phyloP scores from a whole-genome alignment of 192 early-diverging fungal genomes.

The Backusella luteola region DNA sequence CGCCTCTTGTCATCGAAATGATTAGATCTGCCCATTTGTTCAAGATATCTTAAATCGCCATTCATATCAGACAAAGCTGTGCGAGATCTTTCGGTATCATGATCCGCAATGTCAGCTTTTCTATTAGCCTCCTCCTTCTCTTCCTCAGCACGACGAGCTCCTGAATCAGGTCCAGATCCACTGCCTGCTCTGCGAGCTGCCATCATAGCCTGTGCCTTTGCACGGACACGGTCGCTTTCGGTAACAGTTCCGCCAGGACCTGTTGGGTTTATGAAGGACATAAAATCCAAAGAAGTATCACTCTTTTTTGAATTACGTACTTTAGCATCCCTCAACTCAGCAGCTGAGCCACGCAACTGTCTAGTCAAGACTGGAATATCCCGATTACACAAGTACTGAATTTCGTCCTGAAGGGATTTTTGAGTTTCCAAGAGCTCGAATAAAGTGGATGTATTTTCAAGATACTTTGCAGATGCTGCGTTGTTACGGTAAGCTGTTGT shows the following conservation, averaged over 20 bases:
- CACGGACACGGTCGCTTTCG: slow-evolving; percentile 50
- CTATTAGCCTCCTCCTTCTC: slow-evolving; percentile 47
- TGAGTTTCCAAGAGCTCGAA: slow-evolving; percentile 25
- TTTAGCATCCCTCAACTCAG: slow-evolving; percentile 37
- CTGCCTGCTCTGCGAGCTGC: slow-evolving; percentile 49
- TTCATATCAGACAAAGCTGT: slow-evolving; percentile 37
- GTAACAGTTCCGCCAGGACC: slow-evolving; percentile 52
- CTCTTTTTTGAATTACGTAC: slow-evolving; percentile 40
- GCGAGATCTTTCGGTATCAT: slow-evolving; percentile 39
- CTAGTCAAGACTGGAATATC: slow-evolving; percentile 42
- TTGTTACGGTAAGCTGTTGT: neutral
- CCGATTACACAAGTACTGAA: slow-evolving; percentile 39
- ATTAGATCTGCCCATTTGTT: slow-evolving; percentile 6
- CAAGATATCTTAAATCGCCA: slow-evolving; percentile 33
- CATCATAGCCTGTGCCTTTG: slow-evolving; percentile 54
- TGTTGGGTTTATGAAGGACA: slow-evolving; percentile 42
- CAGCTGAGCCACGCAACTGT: slow-evolving; percentile 44
- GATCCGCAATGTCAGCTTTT: slow-evolving; percentile 41
- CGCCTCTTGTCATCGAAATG: slow-evolving; percentile 27
- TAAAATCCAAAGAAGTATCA: slow-evolving; percentile 27
- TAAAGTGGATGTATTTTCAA: slow-evolving; percentile 20
- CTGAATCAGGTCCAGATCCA: slow-evolving; percentile 18
- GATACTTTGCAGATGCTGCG: neutral
- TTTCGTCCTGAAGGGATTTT: slow-evolving; percentile 35
- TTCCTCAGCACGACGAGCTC: slow-evolving; percentile 39